These are phyloP conservation scores for Claviceps purpurea DNA, from an alignment of 2,329 filamentous ascomycete species.

Conservation along the genomic window DNA sequence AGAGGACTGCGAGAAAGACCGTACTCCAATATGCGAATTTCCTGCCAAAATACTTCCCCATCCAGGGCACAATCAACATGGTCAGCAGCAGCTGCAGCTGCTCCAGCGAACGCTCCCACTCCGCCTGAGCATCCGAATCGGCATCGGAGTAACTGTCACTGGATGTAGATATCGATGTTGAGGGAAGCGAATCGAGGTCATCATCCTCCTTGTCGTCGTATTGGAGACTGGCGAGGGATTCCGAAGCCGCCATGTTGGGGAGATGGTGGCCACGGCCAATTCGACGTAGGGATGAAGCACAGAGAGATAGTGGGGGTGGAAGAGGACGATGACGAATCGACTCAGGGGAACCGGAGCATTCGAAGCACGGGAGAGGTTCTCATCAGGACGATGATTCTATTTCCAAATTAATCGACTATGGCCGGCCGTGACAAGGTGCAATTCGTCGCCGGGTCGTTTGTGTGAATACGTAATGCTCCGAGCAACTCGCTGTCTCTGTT, in stretches of 20 bases:
- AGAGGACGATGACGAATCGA: neutral
- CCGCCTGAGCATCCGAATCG: constrained; percentile 75
- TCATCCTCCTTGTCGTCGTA: constrained; percentile 39
- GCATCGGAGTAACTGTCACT: constrained; percentile 44
- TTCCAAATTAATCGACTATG: neutral
- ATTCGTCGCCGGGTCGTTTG: neutral
- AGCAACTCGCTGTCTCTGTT: neutral
- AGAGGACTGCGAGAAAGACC: neutral
- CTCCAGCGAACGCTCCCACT: constrained; percentile 90
- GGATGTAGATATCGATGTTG: constrained; percentile 27
- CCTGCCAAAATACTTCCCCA: constrained; percentile 88
- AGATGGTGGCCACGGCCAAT: neutral
- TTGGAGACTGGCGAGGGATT: constrained; percentile 37
- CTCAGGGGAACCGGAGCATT: neutral
- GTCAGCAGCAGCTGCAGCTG: constrained; percentile 86
- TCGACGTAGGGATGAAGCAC: neutral
- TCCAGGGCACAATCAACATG: constrained; percentile 87
- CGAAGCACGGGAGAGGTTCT: neutral
- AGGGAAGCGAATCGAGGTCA: constrained; percentile 52
- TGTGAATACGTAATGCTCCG: neutral
- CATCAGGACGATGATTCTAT: neutral
- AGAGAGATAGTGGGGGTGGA: neutral
- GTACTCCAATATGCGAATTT: constrained; percentile 94
- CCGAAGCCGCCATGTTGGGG: constrained; percentile 21
- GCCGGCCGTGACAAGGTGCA: neutral